Base-by-base conservation (phyloP, 2,329 filamentous ascomycete species). In the Nigrospora sphaerica region DNA sequence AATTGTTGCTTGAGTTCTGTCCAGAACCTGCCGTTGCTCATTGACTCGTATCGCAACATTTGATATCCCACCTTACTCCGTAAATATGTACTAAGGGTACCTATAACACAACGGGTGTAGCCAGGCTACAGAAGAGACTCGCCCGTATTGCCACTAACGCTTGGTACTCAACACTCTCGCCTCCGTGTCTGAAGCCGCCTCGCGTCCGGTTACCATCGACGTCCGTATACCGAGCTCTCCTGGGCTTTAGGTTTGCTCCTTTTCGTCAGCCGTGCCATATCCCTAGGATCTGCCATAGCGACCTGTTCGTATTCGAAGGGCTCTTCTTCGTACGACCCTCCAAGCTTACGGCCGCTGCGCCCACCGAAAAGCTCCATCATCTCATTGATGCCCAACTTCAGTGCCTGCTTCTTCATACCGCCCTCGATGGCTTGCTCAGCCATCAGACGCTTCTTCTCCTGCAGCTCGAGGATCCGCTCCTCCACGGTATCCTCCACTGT, bases 381-480 rank as follows among this genome's bases (percentile, higher is more conserved):
- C 67, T 98, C 93, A 62, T 90, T 85, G 80, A 97, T 84, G 41
- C 85, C 88, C 42, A 98, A 74, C 70, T 96, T 96, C 62, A 87
- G 81, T 14, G 83, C 78, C 46, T 72, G 80, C 49, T 85, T 87
- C 61, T 80, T 80, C 52, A 75, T 86, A 54, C 82, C 84, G 51
- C 83, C 83, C 65, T 96, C 93, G 48, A 98, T 93, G 12, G 93
- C 88, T 51, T 91, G 84, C 59, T 89, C 85, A n/a, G 93, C 92
- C 12, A 98, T 78, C 57, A 89, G 81, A 12, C 93, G 82, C 71
- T 98, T 98, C 67, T 90, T 89, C 52, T 95, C 86, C 67, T 98
- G 93, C 18, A 98, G 78, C 50, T 87, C 88, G n/a, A 97, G 72
- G 57, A 98, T 98, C 48, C 91, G 83, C 66, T 92, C 90, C 72